Base-by-base conservation (phyloP, 2,329 filamentous ascomycete species). In the Alternaria brassicicola region DNA sequence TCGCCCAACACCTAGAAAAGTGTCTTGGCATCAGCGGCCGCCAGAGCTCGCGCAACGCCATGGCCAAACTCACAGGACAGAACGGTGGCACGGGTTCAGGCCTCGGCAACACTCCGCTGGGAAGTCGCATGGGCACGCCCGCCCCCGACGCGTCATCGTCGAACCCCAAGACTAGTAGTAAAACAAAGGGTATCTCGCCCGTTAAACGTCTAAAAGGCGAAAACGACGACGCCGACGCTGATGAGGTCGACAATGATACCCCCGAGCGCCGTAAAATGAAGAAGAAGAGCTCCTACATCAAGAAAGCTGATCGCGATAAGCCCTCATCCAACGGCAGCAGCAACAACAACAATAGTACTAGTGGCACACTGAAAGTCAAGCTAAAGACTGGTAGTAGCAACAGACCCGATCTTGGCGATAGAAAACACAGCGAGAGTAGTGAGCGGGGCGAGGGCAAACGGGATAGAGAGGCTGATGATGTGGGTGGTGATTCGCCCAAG, bases 1-100 rank as follows among this genome's bases (percentile, higher is more conserved):
- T 87, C 50, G 85, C 85, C 15, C 84, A 86, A 68, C 85, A 88
- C 69, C 69, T 88, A 52, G 85, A 88, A 63, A 84, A 86, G 60
- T 88, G 85, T 63, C 78, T 88, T 63, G 85, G 85, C 23, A 80
- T 86, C 26, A 82, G 80, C 19, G 85, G 85, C 2, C 77, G 85
- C 12, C 80, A 82, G 63, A 81, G 80, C 54, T 80, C 79, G 46
- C 67, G 81, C 39, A 81, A 82, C 56, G 82, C 82, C 30, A 81
- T 82, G 78, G 81, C 80, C 2, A 81, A 81, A 59, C 60, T 80
- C 3, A 67, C 63, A 1, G 76, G 68, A 64, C 74, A 77, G 45
- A 77, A 78, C 47, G 76, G 74, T 25, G 76, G 74, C 30, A 71
- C 69, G 51, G 74, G 77, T 42, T 79, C 68, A 69, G 82, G 66